phyloP scores from a whole-genome alignment of 202 grass and related monocot genomes.

The Hordeum pubiflorum region DNA sequence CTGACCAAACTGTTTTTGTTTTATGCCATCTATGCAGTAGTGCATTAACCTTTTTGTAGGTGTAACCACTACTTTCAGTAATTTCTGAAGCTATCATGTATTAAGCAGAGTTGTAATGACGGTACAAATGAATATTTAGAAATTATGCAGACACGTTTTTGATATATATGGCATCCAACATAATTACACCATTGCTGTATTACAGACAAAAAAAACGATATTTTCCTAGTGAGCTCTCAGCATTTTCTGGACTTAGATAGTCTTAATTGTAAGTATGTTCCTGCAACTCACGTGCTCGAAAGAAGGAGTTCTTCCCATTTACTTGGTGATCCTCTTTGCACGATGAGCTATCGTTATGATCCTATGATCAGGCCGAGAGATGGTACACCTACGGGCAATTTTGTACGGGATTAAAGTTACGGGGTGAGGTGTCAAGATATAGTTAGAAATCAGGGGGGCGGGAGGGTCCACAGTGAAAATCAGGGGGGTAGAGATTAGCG shows the following conservation, averaged over 20 bases:
- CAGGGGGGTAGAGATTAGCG: no score
- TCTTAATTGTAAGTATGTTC: neutral
- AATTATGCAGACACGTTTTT: neutral
- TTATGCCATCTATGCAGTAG: neutral
- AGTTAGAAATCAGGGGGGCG: no score
- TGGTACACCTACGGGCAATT: no score
- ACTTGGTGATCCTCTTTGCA: neutral
- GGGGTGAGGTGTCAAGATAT: no score
- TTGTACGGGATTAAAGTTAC: no score
- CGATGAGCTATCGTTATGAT: neutral
- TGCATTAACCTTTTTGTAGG: neutral
- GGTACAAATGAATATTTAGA: neutral
- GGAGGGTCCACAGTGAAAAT: no score
- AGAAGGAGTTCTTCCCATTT: neutral
- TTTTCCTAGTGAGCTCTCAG: neutral
- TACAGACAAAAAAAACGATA: neutral
- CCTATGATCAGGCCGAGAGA: neutral
- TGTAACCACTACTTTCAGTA: slow-evolving; percentile 1
- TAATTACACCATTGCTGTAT: neutral
- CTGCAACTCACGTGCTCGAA: neutral
- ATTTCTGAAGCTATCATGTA: neutral
- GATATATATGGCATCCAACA: neutral
- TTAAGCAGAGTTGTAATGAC: neutral
- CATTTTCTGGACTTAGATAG: neutral
- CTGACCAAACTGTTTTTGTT: neutral